phyloP scores from a whole-genome alignment of 2,329 filamentous ascomycete species.

The Ramularia endophylla region DNA sequence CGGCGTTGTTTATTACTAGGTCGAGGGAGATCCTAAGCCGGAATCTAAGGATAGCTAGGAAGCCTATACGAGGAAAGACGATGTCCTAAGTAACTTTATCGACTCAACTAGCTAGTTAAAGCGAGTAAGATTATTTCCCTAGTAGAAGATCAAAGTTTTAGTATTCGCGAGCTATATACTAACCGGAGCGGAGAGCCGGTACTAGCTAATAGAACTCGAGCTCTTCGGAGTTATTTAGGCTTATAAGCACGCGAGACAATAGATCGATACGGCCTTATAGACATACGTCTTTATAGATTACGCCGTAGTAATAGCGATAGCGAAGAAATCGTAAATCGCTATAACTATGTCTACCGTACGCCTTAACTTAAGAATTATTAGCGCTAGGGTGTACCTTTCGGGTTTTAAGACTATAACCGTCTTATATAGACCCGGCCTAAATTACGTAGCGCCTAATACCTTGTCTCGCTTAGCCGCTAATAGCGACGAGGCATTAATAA shows the following conservation, averaged over 20 bases:
- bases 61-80: neutral
- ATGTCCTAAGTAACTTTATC: neutral
- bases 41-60: neutral
- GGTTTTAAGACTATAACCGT: neutral
- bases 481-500: neutral
- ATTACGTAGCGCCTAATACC: neutral
- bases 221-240: neutral
- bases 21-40: neutral
- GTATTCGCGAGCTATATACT: neutral
- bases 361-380: neutral
- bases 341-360: neutral
- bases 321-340: conserved; percentile 2
- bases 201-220: neutral
- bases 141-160: neutral
- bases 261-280: neutral
- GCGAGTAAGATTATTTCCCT: neutral
- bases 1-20: conserved; percentile 1
- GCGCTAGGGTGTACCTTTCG: neutral
- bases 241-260: neutral
- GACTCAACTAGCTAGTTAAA: conserved; percentile 1
- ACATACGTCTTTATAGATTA: conserved; percentile 2
- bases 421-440: neutral
- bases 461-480: neutral
- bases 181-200: neutral
- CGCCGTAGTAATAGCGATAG: neutral